Base-by-base conservation (phyloP, 2,329 filamentous ascomycete genomes). In the Phialemonium atrogriseum region DNA sequence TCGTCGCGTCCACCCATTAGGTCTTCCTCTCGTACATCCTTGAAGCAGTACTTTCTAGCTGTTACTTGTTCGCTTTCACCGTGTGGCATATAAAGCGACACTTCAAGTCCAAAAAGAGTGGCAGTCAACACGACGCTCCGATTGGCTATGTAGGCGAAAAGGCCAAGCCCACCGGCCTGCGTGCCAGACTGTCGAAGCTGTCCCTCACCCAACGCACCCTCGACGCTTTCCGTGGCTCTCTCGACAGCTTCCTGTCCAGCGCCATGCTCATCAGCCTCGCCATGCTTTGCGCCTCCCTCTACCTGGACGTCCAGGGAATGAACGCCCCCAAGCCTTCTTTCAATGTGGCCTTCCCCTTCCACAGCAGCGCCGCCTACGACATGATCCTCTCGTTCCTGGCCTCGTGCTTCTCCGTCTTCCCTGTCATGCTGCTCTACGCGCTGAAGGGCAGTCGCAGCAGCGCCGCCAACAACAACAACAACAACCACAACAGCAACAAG, bases 181-280 rank as follows among this genome's bases (percentile, higher is more conserved):
- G 27, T 38, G 41, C 24, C n/a, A n/a, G n/a, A n/a, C n/a, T n/a
- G n/a, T n/a, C n/a, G n/a, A n/a, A n/a, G n/a, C n/a, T 11, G 7
- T 13, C 28, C 10, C 26, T 4, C 21, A 29, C 7, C n/a, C 20
- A n/a, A 34, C 42, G 50, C 4, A 36, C 48, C 14, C 38, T 50
- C 13, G 46, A 50, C 32, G 41, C 45, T 6, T 41, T 47, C n/a
- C 40, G 41, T 9, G 38, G 42, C 26, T 40, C 39, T 11, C 30
- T 51, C 5, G 39, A 40, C 43, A 19, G 50, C 54, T 36, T 45
- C 18, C 18, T 44, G 4, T 31, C 28, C 13, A 28, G 24, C n/a
- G 30, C 40, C 11, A 34, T 33, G 31, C 27, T 45, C 17, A 32
- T 46, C 4, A 33, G 34, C 24, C 14, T 40, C 10, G 30, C 38